Evolutionary conservation across 2,329 filamentous ascomycete genomes (phyloP).

Genomic region (Diplocarpon mali): DNA sequence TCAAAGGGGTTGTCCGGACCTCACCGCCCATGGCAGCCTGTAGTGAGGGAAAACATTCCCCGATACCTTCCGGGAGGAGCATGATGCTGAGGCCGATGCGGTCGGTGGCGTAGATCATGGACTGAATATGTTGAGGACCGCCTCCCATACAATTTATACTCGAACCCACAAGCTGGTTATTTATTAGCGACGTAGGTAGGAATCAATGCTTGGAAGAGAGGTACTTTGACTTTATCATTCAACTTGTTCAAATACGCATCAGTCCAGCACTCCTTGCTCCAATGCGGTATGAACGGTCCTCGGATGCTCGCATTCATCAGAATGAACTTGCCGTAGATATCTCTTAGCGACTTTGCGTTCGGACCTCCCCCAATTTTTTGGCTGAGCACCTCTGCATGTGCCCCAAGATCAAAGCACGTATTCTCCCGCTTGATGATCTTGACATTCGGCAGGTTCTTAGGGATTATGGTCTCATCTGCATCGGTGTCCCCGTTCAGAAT

Average conservation of each 20-base stretch:
- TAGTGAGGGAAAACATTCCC: conserved; percentile 2
- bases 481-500: conserved; percentile 22
- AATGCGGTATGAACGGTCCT: conserved; percentile 23
- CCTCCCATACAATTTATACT: conserved; percentile 12
- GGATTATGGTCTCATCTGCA: conserved; percentile 9
- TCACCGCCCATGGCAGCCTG: conserved; percentile 1
- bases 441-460: conserved; percentile 15
- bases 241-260: conserved; percentile 18
- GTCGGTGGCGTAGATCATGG: conserved; percentile 20
- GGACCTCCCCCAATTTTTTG: background rate
- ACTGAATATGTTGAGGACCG: conserved; percentile 12
- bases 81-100: conserved; percentile 10
- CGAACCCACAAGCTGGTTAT: conserved; percentile 12
- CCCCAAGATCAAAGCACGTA: conserved; percentile 23
- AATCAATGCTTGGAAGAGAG: background rate
- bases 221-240: conserved; percentile 19
- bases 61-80: conserved; percentile 8
- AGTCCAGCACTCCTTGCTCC: conserved; percentile 21
- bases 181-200: background rate
- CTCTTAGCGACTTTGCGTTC: conserved; percentile 5
- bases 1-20: conserved; percentile 5
- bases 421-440: conserved; percentile 17
- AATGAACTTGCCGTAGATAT: conserved; percentile 22
- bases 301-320: conserved; percentile 24
- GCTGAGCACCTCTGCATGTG: conserved; percentile 19